Base-by-base conservation (phyloP, 371 early-diverging fungal genomes). In the Umbelopsis sp. region DNA sequence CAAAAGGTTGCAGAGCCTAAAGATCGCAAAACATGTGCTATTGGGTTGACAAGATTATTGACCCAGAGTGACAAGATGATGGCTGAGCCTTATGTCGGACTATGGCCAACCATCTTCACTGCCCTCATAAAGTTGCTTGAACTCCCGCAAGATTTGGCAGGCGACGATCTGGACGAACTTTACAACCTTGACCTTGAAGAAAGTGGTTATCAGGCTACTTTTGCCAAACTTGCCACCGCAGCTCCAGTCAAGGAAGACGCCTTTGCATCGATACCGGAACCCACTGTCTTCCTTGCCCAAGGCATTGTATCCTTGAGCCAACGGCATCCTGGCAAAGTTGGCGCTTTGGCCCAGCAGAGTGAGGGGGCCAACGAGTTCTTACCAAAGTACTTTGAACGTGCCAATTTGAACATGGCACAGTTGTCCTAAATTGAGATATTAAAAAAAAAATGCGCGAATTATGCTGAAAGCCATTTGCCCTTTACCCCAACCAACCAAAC, bases 171-270 rank as follows among this genome's bases (percentile, higher is more conserved):
- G 41, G 93, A 92, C 72, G 89, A 89, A 41, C 80, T 91, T 50
- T 87, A 89, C 66, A 83, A 87, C 38, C 76, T 90, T 2, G 93
- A 93, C 77, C 76, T 93, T 25, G 93, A 92, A 66, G 81, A 79
- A 44, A 78, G 83, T 0, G 94, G 94, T 1, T 94, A 93, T 74
- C 94, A 94, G 71, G 90, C 91, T 11, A 80, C 90, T 52, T 94
- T 88, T 76, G 81, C 91, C 11, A 86, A 84, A 50, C 76, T 92
- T 46, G 79, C 89, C 12, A 89, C 92, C 0, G 75, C 85, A 16
- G 69, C 79, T n/a, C 85, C 77, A 18, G 51, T 75, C 11, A 76
- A 76, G 51, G 71, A 77, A 0, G 84, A 89, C 81, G 4, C 63
- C 69, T 6, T 76, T 73, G 10, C 80, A 76, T 50, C 48, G 75